Evolutionary conservation across 768 basidiomycete genomes (phyloP), one percentile per base, ranked within the genome.

Genomic region (Neoboletus subvelutipes): DNA sequence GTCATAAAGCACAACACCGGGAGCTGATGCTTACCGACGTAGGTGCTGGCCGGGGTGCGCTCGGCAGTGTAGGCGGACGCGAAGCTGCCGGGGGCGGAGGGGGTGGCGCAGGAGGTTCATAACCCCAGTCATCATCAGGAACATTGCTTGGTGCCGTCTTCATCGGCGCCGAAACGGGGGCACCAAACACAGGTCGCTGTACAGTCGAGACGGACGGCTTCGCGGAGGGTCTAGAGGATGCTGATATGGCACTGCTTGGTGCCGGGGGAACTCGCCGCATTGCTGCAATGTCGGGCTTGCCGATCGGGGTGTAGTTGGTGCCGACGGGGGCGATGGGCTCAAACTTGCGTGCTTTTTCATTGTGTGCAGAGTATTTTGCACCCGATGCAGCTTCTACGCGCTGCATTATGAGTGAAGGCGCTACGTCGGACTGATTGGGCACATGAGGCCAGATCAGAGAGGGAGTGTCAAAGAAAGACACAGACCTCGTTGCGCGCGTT

Each of bases 331-430:
- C 82, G 62, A 95, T 94, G 5, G 90, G 88, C 60, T 92, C 88
- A 52, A 78, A 79, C 64, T 81, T 86, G 55, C 88, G 84, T 0
- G 88, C 70, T n/a, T 77, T 72, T 64, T 94, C 91, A 48, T 87
- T 86, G 65, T 94, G 93, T 1, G 84, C 78, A 4, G 90, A 88
- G 72, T 98, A 98, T 64, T 84, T 92, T 0, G 92, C 84, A n/a
- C 94, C 94, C 13, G 91, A 94, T 11, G 92, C 88, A 18, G 88
- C 86, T 76, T 88, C 87, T n/a, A 96, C 84, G 43, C 90, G 84
- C 56, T 85, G 84, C 85, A 92, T 91, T 73, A 98, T 92, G 50
- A 89, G 70, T 0, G 78, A 76, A 0, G 94, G 89, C 0, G 83
- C 73, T 22, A 98, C 90, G 74, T 98, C 96, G 49, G 80, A 80